Evolutionary conservation across 2,329 filamentous ascomycete genomes (phyloP), one percentile per base, ranked within the genome.

Genomic region (Neospermospora avenae): DNA sequence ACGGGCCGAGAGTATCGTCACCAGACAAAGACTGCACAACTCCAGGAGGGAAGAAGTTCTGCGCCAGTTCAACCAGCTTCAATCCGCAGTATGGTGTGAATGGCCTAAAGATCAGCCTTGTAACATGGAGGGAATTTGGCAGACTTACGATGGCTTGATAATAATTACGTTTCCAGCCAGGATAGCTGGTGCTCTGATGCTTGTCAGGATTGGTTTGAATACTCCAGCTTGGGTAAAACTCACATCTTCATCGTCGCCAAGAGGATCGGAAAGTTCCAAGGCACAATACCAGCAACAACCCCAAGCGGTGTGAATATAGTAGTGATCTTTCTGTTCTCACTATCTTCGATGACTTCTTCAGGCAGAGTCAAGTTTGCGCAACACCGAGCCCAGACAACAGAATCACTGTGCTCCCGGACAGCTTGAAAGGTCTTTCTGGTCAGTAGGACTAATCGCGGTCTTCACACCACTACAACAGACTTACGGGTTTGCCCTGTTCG

Each of bases 211-310:
- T 8, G 6, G 10, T 11, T 13, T 16, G 6, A 25, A n/a, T 2
- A n/a, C 18, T 18, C 16, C 2, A 39, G 18, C 2, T 25, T 2
- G 6, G 24, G n/a, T 16, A 7, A 18, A 7, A n/a, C 51, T 25
- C 16, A 53, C 54, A 82, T 76, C 70, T 86, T 86, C 49, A 80
- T 74, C 55, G 77, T 76, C 13, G 77, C 75, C 1, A 80, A 72
- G 58, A 78, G 74, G 28, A 80, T 65, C 1, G 78, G 78, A 65
- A 79, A 86, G 69, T 86, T 86, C 84, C 84, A 86, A 0, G 83
- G 83, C 24, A 81, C 80, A 65, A 86, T 85, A 60, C 79, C 84
- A 13, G 76, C 81, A 1, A 78, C 75, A 4, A 81, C 75, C 35
- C 81, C 81, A 41, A 82, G 73, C 0, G 81, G 80, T 20, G 71